Evolutionary conservation across 768 basidiomycete genomes (phyloP), one percentile per base, ranked within the genome.

Genomic region (Boletellus ananas): DNA sequence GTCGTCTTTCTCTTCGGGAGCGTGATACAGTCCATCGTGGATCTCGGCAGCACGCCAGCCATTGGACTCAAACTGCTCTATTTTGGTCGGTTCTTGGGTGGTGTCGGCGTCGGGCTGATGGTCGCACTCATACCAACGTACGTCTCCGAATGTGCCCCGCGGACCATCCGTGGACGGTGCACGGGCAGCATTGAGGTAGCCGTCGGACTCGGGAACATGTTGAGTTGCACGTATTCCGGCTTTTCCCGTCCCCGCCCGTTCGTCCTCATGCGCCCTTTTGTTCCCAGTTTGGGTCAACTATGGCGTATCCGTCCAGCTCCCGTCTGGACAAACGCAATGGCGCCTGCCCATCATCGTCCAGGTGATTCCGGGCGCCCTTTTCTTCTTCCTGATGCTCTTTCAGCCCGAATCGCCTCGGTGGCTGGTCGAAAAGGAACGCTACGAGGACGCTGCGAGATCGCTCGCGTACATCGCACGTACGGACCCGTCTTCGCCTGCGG

Each of bases 51-150:
- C 38, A 55, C 61, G 34, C 45, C 58, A 4, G 44, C 47, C 8
- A 51, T 58, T 3, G 68, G 62, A 14, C 56, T 71, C n/a, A 40
- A 64, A 18, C 16, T 70, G 2, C 53, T 70, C 9, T 71, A 63
- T 47, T 58, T 70, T 42, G 56, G 65, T 43, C 72, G 77, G 9
- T 79, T 79, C 67, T 54, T 81, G 0, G 67, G 72, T 6, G 81
- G 79, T 16, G 61, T 79, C 31, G 79, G 79, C 3, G 68, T 77
- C 6, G 74, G 76, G 23, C 37, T 71, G 33, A 63, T 70, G 56
- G 58, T 65, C 2, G 69, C 68, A 0, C 41, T 73, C 18, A 67
- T 70, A 18, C 72, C 73, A 2, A 62, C 67, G 0, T 73, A 73
- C 21, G 63, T 72, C 3, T 66, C 71, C 3, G 72, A 74, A 58